Base-by-base conservation (phyloP, 164 flowering plant species). In the Magnolia kwangsiensis region DNA sequence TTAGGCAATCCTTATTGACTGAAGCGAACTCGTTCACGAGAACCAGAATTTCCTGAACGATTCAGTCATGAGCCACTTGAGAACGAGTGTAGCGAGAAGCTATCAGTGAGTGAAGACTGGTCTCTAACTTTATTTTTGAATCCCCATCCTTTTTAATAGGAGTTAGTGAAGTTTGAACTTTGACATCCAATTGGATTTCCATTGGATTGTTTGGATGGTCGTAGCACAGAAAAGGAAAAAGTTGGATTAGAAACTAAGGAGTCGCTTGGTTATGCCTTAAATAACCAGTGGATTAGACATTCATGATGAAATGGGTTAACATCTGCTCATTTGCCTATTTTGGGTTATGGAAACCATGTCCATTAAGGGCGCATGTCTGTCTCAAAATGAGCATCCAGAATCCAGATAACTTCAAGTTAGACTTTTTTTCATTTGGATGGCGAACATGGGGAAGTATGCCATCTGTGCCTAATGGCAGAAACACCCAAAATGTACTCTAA, bases 1-100 rank as follows among this genome's bases (percentile, higher is more conserved):
- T 84, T 37, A 61, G 64, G 69, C 83, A 87, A 45, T 89, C 90
- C 8, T 81, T 79, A 68, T 88, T 89, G 13, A 89, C 85, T 8
- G 85, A 85, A 58, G 84, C 83, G 24, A 87, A 80, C 82, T 87
- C 90, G 31, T 83, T 87, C 59, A 89, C 89, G 5, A 91, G 89
- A 76, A 82, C 77, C 19, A 88, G 83, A 69, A 79, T 64, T 58
- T 86, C 89, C 7, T 72, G 73, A 8, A 69, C 64, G 4, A 83
- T 64, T 93, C 95, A 91, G 11, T 82, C 87, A 1, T 90, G 87
- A 19, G 82, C 84, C 16, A 69, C 83, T 76, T 83, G 88, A 7
- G 95, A 91, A 24, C 95, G 89, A 10, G 88, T 89, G 49, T 83
- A 74, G 11, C 88, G 79, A 21, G 83, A 63, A 8, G 45, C 66